These are phyloP conservation scores for Suillus fuscotomentosus DNA, from an alignment of 768 basidiomycete genomes.

Conservation along the genomic window DNA sequence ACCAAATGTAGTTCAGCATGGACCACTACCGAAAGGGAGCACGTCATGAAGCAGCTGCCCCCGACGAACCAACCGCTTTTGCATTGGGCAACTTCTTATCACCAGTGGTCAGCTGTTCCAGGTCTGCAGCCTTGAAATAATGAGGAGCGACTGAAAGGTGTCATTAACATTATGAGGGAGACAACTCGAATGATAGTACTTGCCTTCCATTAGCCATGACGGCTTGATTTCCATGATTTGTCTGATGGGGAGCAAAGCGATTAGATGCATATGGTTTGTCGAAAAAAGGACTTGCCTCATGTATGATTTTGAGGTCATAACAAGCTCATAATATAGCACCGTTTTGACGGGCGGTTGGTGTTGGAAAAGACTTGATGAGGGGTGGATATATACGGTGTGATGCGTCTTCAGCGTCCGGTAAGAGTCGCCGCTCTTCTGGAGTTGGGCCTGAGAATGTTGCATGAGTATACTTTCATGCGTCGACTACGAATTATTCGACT, in stretches of 20 bases:
- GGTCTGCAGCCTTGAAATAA: slow-evolving; percentile 86
- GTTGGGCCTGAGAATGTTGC: slow-evolving; percentile 57
- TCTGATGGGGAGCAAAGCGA: slow-evolving; percentile 31
- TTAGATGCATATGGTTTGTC: background rate
- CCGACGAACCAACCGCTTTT: slow-evolving; percentile 52
- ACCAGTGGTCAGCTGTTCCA: slow-evolving; percentile 75
- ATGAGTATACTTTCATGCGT: background rate
- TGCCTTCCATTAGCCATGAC: slow-evolving; percentile 88
- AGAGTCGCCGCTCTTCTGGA: slow-evolving; percentile 95
- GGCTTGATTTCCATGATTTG: slow-evolving; percentile 99
- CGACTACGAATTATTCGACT: slow-evolving; percentile 23
- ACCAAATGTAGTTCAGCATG: background rate
- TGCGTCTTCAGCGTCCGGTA: slow-evolving; percentile 96
- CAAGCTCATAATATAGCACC: slow-evolving; percentile 93
- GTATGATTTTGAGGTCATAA: slow-evolving; percentile 97
- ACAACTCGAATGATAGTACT: slow-evolving; percentile 15
- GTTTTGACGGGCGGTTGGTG: slow-evolving; percentile 92
- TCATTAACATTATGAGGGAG: slow-evolving; percentile 1
- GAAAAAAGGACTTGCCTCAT: slow-evolving; percentile 55
- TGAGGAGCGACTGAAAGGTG: slow-evolving; percentile 80
- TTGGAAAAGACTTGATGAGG: slow-evolving; percentile 93
- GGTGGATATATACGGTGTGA: slow-evolving; percentile 96
- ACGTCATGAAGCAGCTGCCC: slow-evolving; percentile 6
- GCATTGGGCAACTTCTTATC: slow-evolving; percentile 95
- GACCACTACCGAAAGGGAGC: background rate